These are phyloP conservation scores for Scenedesmus sp. DNA, from an alignment of 163 green algal genomes.

Conservation along the genomic window DNA sequence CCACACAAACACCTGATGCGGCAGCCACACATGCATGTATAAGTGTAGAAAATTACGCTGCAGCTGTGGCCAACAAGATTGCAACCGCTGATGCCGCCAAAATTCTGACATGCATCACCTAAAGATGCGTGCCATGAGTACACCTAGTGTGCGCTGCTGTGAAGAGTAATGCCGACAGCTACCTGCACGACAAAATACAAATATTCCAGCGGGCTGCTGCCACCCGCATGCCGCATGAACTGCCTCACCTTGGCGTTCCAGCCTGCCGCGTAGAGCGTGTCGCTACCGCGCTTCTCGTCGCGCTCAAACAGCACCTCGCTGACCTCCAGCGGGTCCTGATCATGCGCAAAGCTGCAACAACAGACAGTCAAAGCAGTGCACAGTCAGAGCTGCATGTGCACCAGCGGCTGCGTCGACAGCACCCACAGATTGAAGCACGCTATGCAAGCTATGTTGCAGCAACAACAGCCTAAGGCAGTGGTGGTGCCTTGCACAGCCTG, in stretches of 20 bases:
- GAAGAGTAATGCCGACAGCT: too few relatives aligned
- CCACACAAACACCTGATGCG: slow-evolving; percentile 71
- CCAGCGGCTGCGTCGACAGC: too few relatives aligned
- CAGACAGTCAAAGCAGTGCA: neutral
- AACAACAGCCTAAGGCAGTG: neutral
- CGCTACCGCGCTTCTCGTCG: slow-evolving; percentile 73
- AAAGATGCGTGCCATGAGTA: too few relatives aligned
- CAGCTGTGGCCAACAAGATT: neutral
- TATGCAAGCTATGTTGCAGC: neutral
- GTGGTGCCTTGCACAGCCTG: neutral
- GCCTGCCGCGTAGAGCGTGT: slow-evolving; percentile 81
- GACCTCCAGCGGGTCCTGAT: slow-evolving; percentile 67
- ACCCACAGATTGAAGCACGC: neutral
- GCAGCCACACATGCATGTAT: neutral
- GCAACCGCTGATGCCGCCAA: neutral
- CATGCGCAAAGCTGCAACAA: slow-evolving; percentile 47
- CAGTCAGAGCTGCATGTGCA: too few relatives aligned
- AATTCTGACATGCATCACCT: too few relatives aligned
- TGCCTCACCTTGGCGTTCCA: slow-evolving; percentile 79
- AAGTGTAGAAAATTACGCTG: neutral
- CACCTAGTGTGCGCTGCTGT: too few relatives aligned
- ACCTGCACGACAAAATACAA: too few relatives aligned
- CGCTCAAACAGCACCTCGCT: slow-evolving; percentile 76
- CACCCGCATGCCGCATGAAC: neutral
- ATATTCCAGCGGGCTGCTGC: neutral